Conservation (phyloP, 495 filamentous ascomycete genomes). For the Glutinoglossum americanum region DNA sequence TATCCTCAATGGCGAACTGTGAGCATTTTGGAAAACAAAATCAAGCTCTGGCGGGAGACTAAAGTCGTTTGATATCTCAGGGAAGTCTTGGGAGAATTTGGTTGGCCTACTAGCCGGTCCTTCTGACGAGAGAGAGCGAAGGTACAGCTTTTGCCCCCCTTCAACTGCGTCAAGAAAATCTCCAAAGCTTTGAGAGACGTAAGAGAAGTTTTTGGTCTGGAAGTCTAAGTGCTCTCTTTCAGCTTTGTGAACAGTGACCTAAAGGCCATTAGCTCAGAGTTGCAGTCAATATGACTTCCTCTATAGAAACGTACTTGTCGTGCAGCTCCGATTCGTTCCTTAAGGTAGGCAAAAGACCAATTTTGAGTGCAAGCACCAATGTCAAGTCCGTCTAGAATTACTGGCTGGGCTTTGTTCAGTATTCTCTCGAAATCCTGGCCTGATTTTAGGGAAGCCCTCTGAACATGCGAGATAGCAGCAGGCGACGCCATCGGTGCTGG, state of each 20-base stretch:
- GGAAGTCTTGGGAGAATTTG: slow-evolving; percentile 46
- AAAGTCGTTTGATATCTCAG: slow-evolving; percentile 47
- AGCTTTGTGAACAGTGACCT: slow-evolving; percentile 54
- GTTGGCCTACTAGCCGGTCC: slow-evolving; percentile 48
- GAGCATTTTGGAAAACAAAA: slow-evolving; percentile 35
- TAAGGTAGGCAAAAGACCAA: slow-evolving; percentile 55
- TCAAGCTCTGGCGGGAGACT: slow-evolving; percentile 39
- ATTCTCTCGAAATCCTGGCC: slow-evolving; percentile 35
- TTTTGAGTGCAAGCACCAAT: slow-evolving; percentile 41
- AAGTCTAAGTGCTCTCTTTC: slow-evolving; percentile 51
- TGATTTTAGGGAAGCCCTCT: slow-evolving; percentile 27
- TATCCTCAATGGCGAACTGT: slow-evolving; percentile 62
- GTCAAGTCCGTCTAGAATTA: slow-evolving; percentile 39
- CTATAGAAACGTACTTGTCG: slow-evolving; percentile 29
- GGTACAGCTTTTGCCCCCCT: slow-evolving; percentile 44
- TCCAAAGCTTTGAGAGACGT: slow-evolving; percentile 43
- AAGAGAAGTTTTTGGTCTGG: slow-evolving; percentile 60
- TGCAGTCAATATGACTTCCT: background rate
- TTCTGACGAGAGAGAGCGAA: slow-evolving; percentile 48
- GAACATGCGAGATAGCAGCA: slow-evolving; percentile 11
- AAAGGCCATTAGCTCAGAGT: slow-evolving; percentile 6
- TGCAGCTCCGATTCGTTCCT: slow-evolving; percentile 36
- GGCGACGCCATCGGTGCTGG: background rate
- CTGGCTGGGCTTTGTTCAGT: slow-evolving; percentile 34
- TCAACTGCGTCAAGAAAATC: slow-evolving; percentile 42